These are phyloP conservation scores for Hemerocallis citrina DNA, from an alignment of 106 monocot species.

Conservation along the genomic window DNA sequence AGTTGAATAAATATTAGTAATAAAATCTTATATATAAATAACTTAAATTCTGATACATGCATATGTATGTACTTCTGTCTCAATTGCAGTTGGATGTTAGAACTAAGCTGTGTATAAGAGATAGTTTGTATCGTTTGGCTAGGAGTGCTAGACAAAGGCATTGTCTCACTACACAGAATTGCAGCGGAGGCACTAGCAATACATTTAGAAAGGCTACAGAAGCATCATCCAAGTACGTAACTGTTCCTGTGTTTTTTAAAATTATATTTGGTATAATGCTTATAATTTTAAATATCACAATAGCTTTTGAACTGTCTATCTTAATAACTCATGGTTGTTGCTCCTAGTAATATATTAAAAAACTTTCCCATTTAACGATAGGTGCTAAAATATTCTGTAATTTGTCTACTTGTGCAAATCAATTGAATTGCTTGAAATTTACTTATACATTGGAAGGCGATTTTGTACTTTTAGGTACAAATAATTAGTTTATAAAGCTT, in stretches of 20 bases:
- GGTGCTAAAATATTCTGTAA: too few species aligned
- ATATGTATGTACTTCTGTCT: neutral
- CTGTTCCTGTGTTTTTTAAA: neutral
- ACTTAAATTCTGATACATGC: slow-evolving; percentile 1
- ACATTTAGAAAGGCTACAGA: slow-evolving; percentile 7
- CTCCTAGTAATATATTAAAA: too few species aligned
- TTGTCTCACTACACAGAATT: slow-evolving; percentile 12
- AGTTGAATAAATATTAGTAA: neutral
- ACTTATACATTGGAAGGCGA: too few species aligned
- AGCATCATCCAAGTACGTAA: slow-evolving; percentile 31
- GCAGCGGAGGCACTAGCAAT: slow-evolving; percentile 2
- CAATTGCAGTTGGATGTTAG: slow-evolving; percentile 58
- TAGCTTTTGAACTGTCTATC: neutral
- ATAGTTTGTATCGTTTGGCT: slow-evolving; percentile 83
- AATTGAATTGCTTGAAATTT: too few species aligned
- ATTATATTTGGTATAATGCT: neutral
- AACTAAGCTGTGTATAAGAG: slow-evolving; percentile 72
- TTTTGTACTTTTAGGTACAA: too few species aligned
- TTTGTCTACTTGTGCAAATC: too few species aligned
- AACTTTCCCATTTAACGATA: too few species aligned
- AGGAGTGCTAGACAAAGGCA: slow-evolving; percentile 61
- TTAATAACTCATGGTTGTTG: too few species aligned
- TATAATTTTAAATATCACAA: neutral
- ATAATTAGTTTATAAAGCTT: too few species aligned
- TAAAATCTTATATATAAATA: too few species aligned